phyloP scores from a whole-genome alignment of 371 early-diverging fungal species.

The Rhizopus sp. region DNA sequence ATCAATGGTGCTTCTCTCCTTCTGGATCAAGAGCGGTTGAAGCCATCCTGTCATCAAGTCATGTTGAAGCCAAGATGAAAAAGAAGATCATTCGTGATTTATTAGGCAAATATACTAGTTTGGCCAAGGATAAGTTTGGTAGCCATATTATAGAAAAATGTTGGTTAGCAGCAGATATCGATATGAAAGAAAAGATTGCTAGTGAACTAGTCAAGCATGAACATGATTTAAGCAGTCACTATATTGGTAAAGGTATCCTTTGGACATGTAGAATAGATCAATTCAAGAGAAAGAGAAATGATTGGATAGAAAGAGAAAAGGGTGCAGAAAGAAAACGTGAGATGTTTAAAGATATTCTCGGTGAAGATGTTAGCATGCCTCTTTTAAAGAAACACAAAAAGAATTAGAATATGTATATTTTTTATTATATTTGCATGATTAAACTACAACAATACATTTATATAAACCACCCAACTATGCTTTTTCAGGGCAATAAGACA shows the following conservation, averaged over 20 bases:
- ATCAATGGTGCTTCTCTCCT: constrained; percentile 68
- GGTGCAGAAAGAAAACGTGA: constrained; percentile 69
- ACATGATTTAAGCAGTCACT: constrained; percentile 58
- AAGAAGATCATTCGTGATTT: constrained; percentile 66
- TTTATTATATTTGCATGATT: too few relatives aligned
- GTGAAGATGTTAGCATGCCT: constrained; percentile 25
- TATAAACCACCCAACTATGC: too few relatives aligned
- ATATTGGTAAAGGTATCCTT: constrained; percentile 73
- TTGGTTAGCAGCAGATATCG: constrained; percentile 79
- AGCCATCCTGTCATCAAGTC: constrained; percentile 59
- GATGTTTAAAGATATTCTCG: constrained; percentile 78
- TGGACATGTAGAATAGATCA: constrained; percentile 80
- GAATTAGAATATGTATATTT: too few relatives aligned
- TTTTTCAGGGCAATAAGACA: too few relatives aligned
- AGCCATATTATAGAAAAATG: constrained; percentile 79
- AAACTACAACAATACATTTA: too few relatives aligned
- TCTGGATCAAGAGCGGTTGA: constrained; percentile 78
- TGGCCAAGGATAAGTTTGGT: constrained; percentile 78
- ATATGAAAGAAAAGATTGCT: constrained; percentile 70
- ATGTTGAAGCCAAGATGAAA: constrained; percentile 62
- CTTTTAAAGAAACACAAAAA: constrained; percentile 2
- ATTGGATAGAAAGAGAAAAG: constrained; percentile 77
- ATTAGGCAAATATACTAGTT: constrained; percentile 53
- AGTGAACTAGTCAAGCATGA: constrained; percentile 63
- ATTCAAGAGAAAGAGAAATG: constrained; percentile 72